phyloP scores from a whole-genome alignment of 106 monocot genomes.

The Vanilla planifolia region DNA sequence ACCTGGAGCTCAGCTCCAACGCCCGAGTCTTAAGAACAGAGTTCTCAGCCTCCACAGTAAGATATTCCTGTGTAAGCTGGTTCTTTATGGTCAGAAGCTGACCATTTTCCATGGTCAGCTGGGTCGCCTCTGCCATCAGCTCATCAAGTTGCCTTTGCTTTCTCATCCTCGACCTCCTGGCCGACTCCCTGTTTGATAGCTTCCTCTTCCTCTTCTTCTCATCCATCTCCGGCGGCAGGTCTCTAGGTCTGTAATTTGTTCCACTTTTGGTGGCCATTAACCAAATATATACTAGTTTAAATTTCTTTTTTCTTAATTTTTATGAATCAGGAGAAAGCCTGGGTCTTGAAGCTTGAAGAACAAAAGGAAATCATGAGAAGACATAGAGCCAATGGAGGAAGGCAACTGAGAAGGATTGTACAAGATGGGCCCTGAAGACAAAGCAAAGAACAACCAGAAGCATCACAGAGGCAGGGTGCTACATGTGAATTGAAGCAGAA shows the following conservation, averaged over 20 bases:
- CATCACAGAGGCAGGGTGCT: constrained; percentile 14
- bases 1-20: constrained; percentile 29
- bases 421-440: too few relatives aligned
- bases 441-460: constrained; percentile 33
- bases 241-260: constrained; percentile 9
- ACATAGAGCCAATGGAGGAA: constrained; percentile 25
- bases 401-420: too few relatives aligned
- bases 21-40: constrained; percentile 39
- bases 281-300: background rate
- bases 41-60: constrained; percentile 32
- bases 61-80: constrained; percentile 15
- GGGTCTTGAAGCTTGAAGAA: too few relatives aligned
- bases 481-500: constrained; percentile 14
- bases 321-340: background rate
- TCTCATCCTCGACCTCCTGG: constrained; percentile 42
- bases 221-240: constrained; percentile 10
- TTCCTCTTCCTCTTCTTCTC: constrained; percentile 42
- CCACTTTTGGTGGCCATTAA: constrained; percentile 30
- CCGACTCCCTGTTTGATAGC: constrained; percentile 34
- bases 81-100: constrained; percentile 15
- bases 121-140: constrained; percentile 23
- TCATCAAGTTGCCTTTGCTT: constrained; percentile 59
- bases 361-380: constrained; percentile 34
- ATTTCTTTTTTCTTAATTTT: background rate
- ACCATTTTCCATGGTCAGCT: constrained; percentile 28